Percentiles rank a stretch among this genome's conserved stretches.
phyloP scores from a whole-genome alignment of 1,284 basidiomycete genomes.

The Papiliotrema terrestris region DNA sequence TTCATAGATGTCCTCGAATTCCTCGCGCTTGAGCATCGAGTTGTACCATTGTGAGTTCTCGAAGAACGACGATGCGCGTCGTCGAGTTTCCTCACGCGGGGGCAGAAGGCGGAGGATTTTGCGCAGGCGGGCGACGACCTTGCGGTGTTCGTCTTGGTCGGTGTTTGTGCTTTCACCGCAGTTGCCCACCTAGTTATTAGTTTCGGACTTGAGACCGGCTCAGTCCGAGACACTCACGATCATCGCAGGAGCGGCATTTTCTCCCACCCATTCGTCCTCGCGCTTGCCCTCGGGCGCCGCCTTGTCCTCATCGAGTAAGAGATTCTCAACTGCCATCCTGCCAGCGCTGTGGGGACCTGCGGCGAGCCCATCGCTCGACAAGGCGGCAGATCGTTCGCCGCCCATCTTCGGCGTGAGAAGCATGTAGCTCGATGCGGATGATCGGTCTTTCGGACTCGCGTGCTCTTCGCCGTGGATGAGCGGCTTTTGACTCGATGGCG shows the following conservation, averaged over 20 bases:
- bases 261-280: conserved; percentile 40
- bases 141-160: conserved; percentile 20
- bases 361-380: not conserved
- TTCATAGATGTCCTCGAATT: conserved; percentile 39
- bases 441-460: conserved; percentile 13
- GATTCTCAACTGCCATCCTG: conserved; percentile 33
- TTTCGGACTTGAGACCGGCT: not conserved
- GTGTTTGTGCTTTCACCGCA: conserved; percentile 8
- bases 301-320: conserved; percentile 30
- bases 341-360: too few species aligned
- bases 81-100: conserved; percentile 24
- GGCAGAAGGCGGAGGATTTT: conserved; percentile 32
- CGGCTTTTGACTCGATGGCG: conserved; percentile 2
- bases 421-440: conserved; percentile 16
- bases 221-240: conserved; percentile 16
- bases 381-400: conserved; percentile 13
- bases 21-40: conserved; percentile 31
- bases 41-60: conserved; percentile 35
- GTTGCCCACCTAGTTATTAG: conserved; percentile 22
- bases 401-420: conserved; percentile 16
- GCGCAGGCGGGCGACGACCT: conserved; percentile 26
- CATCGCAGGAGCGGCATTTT: conserved; percentile 39
- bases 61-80: conserved; percentile 29
- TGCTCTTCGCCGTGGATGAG: not conserved
- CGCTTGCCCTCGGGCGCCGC: conserved; percentile 31